Percentiles rank a stretch among this genome's conserved stretches.
Evolutionary conservation across 305 asterid genomes (phyloP).

Genomic region (Rubia peregrina): DNA sequence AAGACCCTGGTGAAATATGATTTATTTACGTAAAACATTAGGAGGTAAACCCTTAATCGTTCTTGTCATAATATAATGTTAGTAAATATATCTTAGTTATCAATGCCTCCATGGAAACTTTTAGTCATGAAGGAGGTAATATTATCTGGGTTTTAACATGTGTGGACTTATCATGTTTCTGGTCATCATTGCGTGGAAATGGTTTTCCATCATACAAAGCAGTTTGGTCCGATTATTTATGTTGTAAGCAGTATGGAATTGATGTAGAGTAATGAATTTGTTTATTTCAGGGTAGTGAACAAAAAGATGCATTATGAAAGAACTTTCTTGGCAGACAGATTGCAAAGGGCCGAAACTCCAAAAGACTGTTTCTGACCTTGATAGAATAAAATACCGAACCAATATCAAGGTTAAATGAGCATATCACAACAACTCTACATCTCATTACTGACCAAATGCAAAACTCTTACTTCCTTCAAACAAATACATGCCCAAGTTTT

Average conservation of each 20-base stretch:
- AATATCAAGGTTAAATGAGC: conserved; percentile 1
- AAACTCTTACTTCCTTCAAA: conserved; percentile 40
- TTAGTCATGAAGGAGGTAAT: not conserved
- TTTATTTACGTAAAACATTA: no score
- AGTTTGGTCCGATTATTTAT: not conserved
- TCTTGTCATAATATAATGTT: not conserved
- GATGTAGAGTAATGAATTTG: not conserved
- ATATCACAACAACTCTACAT: conserved; percentile 22
- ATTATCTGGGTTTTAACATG: not conserved
- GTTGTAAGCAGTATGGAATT: not conserved
- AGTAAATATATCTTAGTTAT: not conserved
- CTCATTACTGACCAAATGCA: conserved; percentile 46
- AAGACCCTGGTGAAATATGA: not conserved
- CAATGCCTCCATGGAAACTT: not conserved
- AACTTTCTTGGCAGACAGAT: not conserved
- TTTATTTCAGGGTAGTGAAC: not conserved
- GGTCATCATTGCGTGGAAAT: not conserved
- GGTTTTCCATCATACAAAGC: not conserved
- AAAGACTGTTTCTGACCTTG: not conserved
- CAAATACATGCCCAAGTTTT: conserved; percentile 52
- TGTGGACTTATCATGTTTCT: not conserved
- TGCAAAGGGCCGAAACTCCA: not conserved
- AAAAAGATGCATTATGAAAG: not conserved
- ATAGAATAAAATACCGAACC: not conserved
- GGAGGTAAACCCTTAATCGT: not conserved